Evolutionary conservation across 208 protist genomes (phyloP).

Genomic region (Strigomonas culicis): DNA sequence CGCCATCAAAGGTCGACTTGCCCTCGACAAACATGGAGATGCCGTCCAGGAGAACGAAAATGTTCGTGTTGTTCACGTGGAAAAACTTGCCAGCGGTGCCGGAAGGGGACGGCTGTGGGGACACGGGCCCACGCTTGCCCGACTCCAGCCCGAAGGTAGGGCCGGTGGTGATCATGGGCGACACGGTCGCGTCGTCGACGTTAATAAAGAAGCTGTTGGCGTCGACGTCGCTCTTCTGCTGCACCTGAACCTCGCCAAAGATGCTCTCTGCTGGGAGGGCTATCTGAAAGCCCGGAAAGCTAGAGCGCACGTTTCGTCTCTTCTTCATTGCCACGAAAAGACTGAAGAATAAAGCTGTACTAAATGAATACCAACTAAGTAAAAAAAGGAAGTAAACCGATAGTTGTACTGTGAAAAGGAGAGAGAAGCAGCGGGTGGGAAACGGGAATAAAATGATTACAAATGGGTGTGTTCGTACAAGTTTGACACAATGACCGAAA

Average conservation of each 20-base stretch:
- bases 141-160: constrained; percentile 7
- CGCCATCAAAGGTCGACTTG: constrained; percentile 61
- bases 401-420: constrained; percentile 1
- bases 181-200: constrained; percentile 65
- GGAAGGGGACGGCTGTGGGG: neutral
- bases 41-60: constrained; percentile 86
- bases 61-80: constrained; percentile 87
- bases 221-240: constrained; percentile 58
- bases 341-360: neutral
- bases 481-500: too few species aligned
- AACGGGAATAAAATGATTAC: constrained; percentile 2
- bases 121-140: neutral
- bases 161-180: constrained; percentile 68
- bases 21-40: constrained; percentile 86
- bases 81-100: constrained; percentile 60
- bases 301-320: constrained; percentile 5
- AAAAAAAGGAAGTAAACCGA: neutral
- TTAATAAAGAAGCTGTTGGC: constrained; percentile 74
- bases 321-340: constrained; percentile 6
- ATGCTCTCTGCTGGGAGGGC: constrained; percentile 42
- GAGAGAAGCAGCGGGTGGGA: too few species aligned
- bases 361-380: constrained; percentile 1
- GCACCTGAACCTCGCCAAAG: constrained; percentile 56
- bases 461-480: too few species aligned
- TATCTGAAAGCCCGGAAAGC: constrained; percentile 35